Evolutionary conservation across 169 alveolate genomes (phyloP), one percentile per base, ranked within the genome.

Genomic region (Cryptosporidium parvum): DNA sequence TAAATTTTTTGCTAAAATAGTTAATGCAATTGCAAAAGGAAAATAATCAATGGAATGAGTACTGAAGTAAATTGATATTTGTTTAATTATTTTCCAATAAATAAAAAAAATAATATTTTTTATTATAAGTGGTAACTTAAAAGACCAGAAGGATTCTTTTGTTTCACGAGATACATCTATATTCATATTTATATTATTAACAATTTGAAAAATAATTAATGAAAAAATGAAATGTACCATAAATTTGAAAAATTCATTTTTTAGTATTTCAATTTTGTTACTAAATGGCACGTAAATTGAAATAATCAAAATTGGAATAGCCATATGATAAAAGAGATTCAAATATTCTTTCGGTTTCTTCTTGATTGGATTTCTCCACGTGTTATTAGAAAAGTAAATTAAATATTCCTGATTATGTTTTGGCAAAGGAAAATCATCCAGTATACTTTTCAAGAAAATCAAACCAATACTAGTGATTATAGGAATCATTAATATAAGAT

Each of bases 361-460:
- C 16, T 67, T 37, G 12, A 21, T 14, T 0, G 73, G 26, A 67
- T 16, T 72, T 80, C 89, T 80, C 75, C 73, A 59, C 4, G 7
- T n/a, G 39, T 59, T 65, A 23, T 48, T 80, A 14, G 89, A 58
- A 31, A 80, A 67, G n/a, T 80, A 44, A 10, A 80, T 80, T 62
- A 80, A 48, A 42, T 35, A 16, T 65, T 62, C 89, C 9, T 80
- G 80, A n/a, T 62, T 45, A 39, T 62, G 75, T 31, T 80, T 80
- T 23, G 89, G 89, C 12, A 80, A 29, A 42, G 89, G 89, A 48
- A 80, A 80, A 35, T 80, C 80, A 80, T 80, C 89, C 62, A 65
- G 23, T 37, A 80, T 62, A 26, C 75, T 80, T 3, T 59, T 80
- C 37, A 80, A 26, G 53, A 80, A 80, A 45, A 80, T 39, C 31